These are phyloP conservation scores for Cryptococcus amylolentus DNA, from an alignment of 1,284 basidiomycete genomes.

Conservation along the genomic window DNA sequence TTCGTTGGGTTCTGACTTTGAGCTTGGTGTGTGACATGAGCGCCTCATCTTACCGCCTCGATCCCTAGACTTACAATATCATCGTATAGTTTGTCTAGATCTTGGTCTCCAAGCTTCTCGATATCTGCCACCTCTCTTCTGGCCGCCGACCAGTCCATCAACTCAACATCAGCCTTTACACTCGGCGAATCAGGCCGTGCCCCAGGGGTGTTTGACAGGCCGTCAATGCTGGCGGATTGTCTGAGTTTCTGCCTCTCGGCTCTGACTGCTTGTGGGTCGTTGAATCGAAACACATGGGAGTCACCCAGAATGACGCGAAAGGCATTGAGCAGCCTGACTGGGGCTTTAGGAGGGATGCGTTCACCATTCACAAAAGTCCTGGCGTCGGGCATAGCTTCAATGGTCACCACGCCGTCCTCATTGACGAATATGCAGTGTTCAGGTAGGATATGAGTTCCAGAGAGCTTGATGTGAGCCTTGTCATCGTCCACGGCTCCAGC, in stretches of 20 bases:
- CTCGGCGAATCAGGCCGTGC: constrained; percentile 19
- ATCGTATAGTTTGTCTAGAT: constrained; percentile 88
- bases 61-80: constrained; percentile 39
- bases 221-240: constrained; percentile 20
- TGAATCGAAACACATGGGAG: constrained; percentile 96
- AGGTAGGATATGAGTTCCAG: constrained; percentile 83
- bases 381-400: constrained; percentile 72
- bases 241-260: constrained; percentile 69
- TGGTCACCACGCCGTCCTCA: constrained; percentile 74
- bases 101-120: constrained; percentile 85
- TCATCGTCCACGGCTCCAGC: constrained; percentile 79
- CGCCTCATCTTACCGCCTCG: background rate
- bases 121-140: constrained; percentile 85
- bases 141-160: constrained; percentile 91
- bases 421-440: constrained; percentile 93
- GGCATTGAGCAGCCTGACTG: constrained; percentile 61
- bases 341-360: constrained; percentile 66
- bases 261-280: constrained; percentile 83
- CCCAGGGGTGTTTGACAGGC: constrained; percentile 21
- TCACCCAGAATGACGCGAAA: constrained; percentile 96
- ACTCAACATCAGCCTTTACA: constrained; percentile 53
- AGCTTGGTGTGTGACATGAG: constrained; percentile 48
- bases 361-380: constrained; percentile 86
- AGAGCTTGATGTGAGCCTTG: constrained; percentile 84
- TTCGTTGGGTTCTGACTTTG: constrained; percentile 83